Conservation (phyloP, 352 stramenopile species). For the Globisporangium megalacanthum region DNA sequence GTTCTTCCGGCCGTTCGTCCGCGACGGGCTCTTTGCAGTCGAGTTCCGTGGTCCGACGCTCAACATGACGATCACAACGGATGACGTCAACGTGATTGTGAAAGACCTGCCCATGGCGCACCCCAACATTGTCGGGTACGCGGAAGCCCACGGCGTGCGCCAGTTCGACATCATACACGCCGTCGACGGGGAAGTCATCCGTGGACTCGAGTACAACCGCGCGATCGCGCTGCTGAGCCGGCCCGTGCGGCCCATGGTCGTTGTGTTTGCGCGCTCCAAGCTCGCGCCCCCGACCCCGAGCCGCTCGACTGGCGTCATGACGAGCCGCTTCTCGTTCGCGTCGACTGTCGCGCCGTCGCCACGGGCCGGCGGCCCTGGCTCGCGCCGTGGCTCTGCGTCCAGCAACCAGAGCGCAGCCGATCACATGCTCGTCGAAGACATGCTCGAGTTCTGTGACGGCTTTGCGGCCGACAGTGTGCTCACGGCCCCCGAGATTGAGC, state of each 20-base stretch:
- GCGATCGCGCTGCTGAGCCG: slow-evolving; percentile 74
- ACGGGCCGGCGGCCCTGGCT: slow-evolving; percentile 16
- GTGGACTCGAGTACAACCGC: slow-evolving; percentile 76
- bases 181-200: slow-evolving; percentile 72
- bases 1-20: slow-evolving; percentile 74
- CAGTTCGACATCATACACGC: slow-evolving; percentile 77
- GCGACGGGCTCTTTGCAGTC: slow-evolving; percentile 77
- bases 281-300: slow-evolving; percentile 50
- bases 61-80: slow-evolving; percentile 85
- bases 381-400: slow-evolving; percentile 34
- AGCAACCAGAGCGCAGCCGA: slow-evolving; percentile 48
- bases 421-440: slow-evolving; percentile 70
- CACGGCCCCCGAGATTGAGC: slow-evolving; percentile 56
- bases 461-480: slow-evolving; percentile 47
- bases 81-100: slow-evolving; percentile 83
- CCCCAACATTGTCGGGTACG: slow-evolving; percentile 80
- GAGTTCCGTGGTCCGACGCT: slow-evolving; percentile 74
- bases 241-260: slow-evolving; percentile 59
- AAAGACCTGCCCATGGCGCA: slow-evolving; percentile 79
- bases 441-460: slow-evolving; percentile 82
- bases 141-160: slow-evolving; percentile 75
- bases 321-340: slow-evolving; percentile 66
- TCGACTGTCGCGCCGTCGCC: slow-evolving; percentile 67
- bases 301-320: slow-evolving; percentile 43
- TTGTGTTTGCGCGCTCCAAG: slow-evolving; percentile 75